These are phyloP conservation scores for Torulaspora pretoriensis DNA, from an alignment of 1,139 yeast genomes.

Conservation along the genomic window DNA sequence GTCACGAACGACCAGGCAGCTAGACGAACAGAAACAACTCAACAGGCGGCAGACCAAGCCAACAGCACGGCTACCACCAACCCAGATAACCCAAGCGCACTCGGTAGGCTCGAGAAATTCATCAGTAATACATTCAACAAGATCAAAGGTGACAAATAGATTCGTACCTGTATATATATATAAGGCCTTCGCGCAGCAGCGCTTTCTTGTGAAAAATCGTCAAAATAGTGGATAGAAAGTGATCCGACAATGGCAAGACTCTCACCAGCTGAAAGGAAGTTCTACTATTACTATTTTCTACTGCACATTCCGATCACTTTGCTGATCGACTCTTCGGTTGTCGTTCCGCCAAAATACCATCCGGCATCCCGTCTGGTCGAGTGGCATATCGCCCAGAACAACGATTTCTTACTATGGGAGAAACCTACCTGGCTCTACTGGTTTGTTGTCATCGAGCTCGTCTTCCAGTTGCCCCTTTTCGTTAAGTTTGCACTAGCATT, in stretches of 20 bases:
- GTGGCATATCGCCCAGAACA: constrained; percentile 59
- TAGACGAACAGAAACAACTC: constrained; percentile 46
- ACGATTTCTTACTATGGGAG: constrained; percentile 60
- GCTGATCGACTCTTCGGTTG: constrained; percentile 67
- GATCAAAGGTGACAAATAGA: constrained; percentile 37
- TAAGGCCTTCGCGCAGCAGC: not conserved
- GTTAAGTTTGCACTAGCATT: constrained; percentile 33
- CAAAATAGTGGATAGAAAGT: not conserved
- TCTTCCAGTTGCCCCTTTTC: constrained; percentile 77
- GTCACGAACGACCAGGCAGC: constrained; percentile 79
- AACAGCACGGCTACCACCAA: constrained; percentile 33
- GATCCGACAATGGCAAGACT: constrained; percentile 7
- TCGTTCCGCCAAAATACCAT: constrained; percentile 53
- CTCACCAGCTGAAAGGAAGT: constrained; percentile 24
- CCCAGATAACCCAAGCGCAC: constrained; percentile 53
- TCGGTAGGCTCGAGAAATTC: constrained; percentile 59
- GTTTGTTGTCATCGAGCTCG: constrained; percentile 67
- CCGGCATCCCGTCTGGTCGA: constrained; percentile 49
- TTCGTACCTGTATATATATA: constrained; percentile 10
- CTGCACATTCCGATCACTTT: constrained; percentile 74
- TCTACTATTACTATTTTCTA: constrained; percentile 50
- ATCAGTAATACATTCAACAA: constrained; percentile 60
- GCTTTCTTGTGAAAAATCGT: not conserved
- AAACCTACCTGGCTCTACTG: constrained; percentile 66
- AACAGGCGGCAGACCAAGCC: constrained; percentile 3